Percentiles rank a stretch among this genome's conserved stretches.
These are phyloP conservation scores for Rickenella mellea DNA, from an alignment of 768 basidiomycete species.

Conservation along the genomic window DNA sequence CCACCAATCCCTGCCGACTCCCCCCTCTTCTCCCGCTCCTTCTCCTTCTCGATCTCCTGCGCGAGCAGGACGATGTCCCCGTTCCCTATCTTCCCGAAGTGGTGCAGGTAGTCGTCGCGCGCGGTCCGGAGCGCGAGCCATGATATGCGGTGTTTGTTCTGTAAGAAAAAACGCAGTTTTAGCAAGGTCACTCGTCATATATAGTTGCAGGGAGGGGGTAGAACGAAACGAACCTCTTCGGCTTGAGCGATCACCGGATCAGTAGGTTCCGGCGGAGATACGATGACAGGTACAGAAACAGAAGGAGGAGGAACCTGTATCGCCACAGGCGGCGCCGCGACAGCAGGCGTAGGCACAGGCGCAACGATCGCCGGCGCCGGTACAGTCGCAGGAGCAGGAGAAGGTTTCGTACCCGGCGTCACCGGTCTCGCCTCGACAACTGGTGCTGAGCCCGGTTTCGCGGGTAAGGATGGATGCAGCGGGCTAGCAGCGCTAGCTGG, in stretches of 20 bases:
- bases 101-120: slow-evolving; percentile 61
- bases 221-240: slow-evolving; percentile 44
- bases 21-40: slow-evolving; percentile 23
- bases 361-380: slow-evolving; percentile 16
- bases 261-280: slow-evolving; percentile 15
- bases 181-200: neutral
- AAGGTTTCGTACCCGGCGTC: no score
- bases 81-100: slow-evolving; percentile 76
- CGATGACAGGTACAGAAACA: slow-evolving; percentile 6
- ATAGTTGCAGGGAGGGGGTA: slow-evolving; percentile 5
- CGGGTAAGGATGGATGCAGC: slow-evolving; percentile 61
- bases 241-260: slow-evolving; percentile 47
- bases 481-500: slow-evolving; percentile 20
- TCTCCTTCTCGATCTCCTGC: slow-evolving; percentile 19
- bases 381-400: slow-evolving; percentile 22
- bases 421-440: no score
- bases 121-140: slow-evolving; percentile 77
- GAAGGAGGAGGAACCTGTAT: slow-evolving; percentile 7
- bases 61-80: slow-evolving; percentile 54
- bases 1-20: slow-evolving; percentile 18
- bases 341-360: slow-evolving; percentile 6
- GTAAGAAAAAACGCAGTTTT: slow-evolving; percentile 3
- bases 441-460: slow-evolving; percentile 62
- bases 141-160: slow-evolving; percentile 72
- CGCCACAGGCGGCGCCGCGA: slow-evolving; percentile 13